Conservation (phyloP, 345 rosid genomes). For the Populus pruinosa region DNA sequence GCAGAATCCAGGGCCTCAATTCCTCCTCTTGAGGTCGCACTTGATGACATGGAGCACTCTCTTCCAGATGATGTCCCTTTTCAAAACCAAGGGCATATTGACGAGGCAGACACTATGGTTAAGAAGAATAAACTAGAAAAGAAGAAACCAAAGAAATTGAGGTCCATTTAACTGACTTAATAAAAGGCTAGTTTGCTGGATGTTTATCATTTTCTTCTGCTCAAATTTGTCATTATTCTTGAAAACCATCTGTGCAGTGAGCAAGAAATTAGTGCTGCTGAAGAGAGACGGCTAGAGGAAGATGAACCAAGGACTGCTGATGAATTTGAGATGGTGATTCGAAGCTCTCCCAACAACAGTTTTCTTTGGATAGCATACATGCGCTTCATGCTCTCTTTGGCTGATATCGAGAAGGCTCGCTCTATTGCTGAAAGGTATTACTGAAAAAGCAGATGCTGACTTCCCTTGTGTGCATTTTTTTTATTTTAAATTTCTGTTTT, state of each 20-base stretch:
- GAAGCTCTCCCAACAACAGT: constrained; percentile 93
- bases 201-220: not conserved
- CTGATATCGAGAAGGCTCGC: constrained; percentile 87
- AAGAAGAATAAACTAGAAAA: constrained; percentile 50
- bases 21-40: constrained; percentile 80
- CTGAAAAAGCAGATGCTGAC: not conserved
- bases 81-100: constrained; percentile 34
- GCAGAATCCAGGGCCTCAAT: constrained; percentile 70
- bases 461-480: not conserved
- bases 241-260: constrained; percentile 49
- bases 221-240: not conserved
- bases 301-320: constrained; percentile 79
- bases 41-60: constrained; percentile 59
- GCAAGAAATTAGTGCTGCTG: constrained; percentile 80
- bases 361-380: constrained; percentile 90
- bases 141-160: constrained; percentile 69
- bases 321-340: constrained; percentile 85
- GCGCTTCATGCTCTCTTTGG: constrained; percentile 75
- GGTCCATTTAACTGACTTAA: constrained; percentile 33
- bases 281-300: constrained; percentile 76
- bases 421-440: constrained; percentile 83
- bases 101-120: constrained; percentile 30
- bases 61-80: constrained; percentile 26
- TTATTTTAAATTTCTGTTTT: not conserved
- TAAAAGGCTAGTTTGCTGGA: not conserved